Evolutionary conservation across 169 alveolate species (phyloP), one percentile per base, ranked within the genome.

Genomic region (Eimeria brunetti): DNA sequence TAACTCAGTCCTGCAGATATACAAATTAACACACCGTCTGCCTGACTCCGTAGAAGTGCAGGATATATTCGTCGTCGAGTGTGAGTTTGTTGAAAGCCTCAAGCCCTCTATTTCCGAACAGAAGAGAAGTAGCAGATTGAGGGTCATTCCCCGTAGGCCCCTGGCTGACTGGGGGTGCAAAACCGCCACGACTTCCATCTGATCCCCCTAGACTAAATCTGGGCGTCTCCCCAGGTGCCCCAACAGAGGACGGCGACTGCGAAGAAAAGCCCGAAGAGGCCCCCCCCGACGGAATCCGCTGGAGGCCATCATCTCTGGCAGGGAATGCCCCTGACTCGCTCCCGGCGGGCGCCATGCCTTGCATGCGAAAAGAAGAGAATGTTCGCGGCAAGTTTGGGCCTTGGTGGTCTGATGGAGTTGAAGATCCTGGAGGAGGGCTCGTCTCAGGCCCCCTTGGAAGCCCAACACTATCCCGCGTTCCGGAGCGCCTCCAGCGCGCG

Each of bases 1-100:
- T 69, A 0, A 36, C 80, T 36, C 51, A 69, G 51, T 36, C 51
- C 80, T 14, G 51, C 11, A 69, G n/a, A 30, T 30, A 8, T 14
- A n/a, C 80, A 33, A 6, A 69, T 18, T 6, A 41, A 58, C 90
- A n/a, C 67, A 90, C 95, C 83, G 95, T 81, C 36, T 90, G 95
- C 67, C 95, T 53, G 71, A 90, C 88, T 36, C 95, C 95, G 90
- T 90, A 90, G 56, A 90, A 90, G 80, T 90, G 95, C 46, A 90
- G 95, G 41, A 90, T 53, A 84, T 76, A 73, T 27, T 90, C 95
- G 14, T 90, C 95, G 84, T 90, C 90, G 60, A 90, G 81, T 0
- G 88, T 90, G 69, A 73, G 83, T 33, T 41, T 58, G 83, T 90
- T 90, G 90, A 90, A 90, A 49, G 86, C 81, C 71, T 88, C 85